Conservation (phyloP, 352 stramenopile genomes). For the Phytophthora colocasiae region DNA sequence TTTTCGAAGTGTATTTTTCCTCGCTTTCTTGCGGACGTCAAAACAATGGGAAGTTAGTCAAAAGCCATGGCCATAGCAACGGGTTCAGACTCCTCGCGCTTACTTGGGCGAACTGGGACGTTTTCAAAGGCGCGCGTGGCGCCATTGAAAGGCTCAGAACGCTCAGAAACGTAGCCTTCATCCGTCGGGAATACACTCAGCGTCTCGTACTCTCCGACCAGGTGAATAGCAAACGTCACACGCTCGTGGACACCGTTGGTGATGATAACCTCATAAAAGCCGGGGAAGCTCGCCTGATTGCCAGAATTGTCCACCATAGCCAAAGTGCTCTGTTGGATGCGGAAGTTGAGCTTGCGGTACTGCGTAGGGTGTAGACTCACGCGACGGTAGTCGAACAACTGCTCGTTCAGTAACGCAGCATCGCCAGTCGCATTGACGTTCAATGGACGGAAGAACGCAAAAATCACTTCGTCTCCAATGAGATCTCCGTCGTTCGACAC, state of each 20-base stretch:
- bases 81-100: neutral
- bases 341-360: slow-evolving; percentile 48
- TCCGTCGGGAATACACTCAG: slow-evolving; percentile 50
- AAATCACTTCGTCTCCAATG: slow-evolving; percentile 75
- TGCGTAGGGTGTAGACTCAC: slow-evolving; percentile 54
- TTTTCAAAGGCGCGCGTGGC: slow-evolving; percentile 18
- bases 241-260: slow-evolving; percentile 77
- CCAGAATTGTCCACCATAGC: slow-evolving; percentile 66
- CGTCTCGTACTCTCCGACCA: slow-evolving; percentile 52
- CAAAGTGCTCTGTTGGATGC: slow-evolving; percentile 53
- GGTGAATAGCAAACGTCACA: slow-evolving; percentile 67
- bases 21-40: slow-evolving; percentile 3
- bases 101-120: neutral
- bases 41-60: slow-evolving; percentile 9
- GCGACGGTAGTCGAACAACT: slow-evolving; percentile 76
- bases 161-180: slow-evolving; percentile 2
- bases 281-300: slow-evolving; percentile 61
- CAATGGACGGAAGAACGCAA: slow-evolving; percentile 80
- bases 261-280: slow-evolving; percentile 80
- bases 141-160: slow-evolving; percentile 3
- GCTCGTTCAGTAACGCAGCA: slow-evolving; percentile 73
- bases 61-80: slow-evolving; percentile 24
- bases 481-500: slow-evolving; percentile 65
- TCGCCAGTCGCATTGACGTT: slow-evolving; percentile 62
- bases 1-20: slow-evolving; percentile 7